Evolutionary conservation across 2,329 filamentous ascomycete species (phyloP), one percentile per base, ranked within the genome.

Genomic region (Pseudocercospora cruenta): DNA sequence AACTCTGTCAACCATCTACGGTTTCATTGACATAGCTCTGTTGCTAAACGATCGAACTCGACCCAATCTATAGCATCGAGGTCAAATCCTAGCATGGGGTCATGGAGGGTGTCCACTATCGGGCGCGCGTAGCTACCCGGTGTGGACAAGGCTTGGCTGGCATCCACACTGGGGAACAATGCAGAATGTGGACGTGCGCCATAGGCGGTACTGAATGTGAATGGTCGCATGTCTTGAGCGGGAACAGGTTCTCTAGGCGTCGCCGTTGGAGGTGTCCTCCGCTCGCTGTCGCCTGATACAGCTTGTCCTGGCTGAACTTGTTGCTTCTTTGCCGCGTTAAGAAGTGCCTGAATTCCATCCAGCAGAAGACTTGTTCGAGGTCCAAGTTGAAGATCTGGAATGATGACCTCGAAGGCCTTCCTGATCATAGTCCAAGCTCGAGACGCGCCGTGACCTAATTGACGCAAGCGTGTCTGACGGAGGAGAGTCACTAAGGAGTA

Each of bases 31-130:
- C 71, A 72, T 26, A 74, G 64, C 62, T 73, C 72, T 9, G 63
- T 64, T 19, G 72, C 68, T 45, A 74, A 60, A 14, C 72, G 70
- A 55, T 74, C 72, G 45, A 74, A 74, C 49, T 74, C 71, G 2
- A 65, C 67, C 72, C 72, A 74, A 58, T 74, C 72, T 6, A 74
- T 69, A n/a, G 72, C 68, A 39, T 70, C 68, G 33, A 73, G 36
- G 36, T 72, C 72, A 16, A 72, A 62, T 4, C 61, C 70, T 3
- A 70, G 55, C 24, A 67, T 58, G 10, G 70, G 62, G 53, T 72
- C 71, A 10, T 62, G 60, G 24, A 57, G 39, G 28, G 58, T 64
- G 21, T 65, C 64, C n/a, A 49, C 39, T 19, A 60, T 64, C n/a
- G 61, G 33, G 54, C 58, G 43, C 22, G 59, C 49, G 26, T 64